phyloP scores from a whole-genome alignment of 2,329 filamentous ascomycete genomes.

The Parastagonospora nodorum region DNA sequence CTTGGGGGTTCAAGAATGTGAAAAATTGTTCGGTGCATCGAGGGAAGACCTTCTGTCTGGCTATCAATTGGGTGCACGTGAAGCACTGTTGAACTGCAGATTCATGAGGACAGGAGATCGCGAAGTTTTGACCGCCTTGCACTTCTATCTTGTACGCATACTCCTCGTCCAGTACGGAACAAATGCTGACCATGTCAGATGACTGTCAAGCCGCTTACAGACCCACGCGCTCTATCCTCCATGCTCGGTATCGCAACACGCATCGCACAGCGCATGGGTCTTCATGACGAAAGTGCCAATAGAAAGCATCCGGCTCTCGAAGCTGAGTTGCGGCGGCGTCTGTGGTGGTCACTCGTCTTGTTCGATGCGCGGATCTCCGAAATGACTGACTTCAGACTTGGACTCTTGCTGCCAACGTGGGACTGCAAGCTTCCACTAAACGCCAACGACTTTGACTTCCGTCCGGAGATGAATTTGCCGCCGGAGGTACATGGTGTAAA shows the following conservation, averaged over 20 bases:
- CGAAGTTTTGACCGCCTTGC: conserved; percentile 59
- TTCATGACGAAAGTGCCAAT: conserved; percentile 61
- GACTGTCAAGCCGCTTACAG: conserved; percentile 56
- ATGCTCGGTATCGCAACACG: conserved; percentile 63
- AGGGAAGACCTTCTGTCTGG: conserved; percentile 59
- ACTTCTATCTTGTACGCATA: conserved; percentile 56
- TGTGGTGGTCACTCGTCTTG: conserved; percentile 66
- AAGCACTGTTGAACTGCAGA: conserved; percentile 64
- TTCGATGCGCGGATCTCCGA: conserved; percentile 61
- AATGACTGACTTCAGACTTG: conserved; percentile 58
- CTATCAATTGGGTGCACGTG: conserved; percentile 66
- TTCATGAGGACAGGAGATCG: conserved; percentile 61
- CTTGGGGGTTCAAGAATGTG: conserved; percentile 61
- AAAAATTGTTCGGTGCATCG: conserved; percentile 57
- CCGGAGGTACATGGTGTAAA: conserved; percentile 51
- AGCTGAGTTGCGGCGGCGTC: conserved; percentile 63
- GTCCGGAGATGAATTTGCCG: conserved; percentile 47
- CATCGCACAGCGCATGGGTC: conserved; percentile 64
- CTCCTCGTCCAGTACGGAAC: conserved; percentile 1
- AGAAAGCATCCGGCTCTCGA: conserved; percentile 61
- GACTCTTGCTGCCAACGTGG: conserved; percentile 52
- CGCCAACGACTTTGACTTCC: conserved; percentile 56
- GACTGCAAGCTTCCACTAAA: conserved; percentile 58
- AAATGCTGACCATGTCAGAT: conserved; percentile 51
- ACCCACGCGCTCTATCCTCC: conserved; percentile 57